A percentile compares a stretch with the other conserved stretches of the same genome.
Evolutionary conservation across 2,329 filamentous ascomycete species (phyloP).

Genomic region (Botrytis galanthina): DNA sequence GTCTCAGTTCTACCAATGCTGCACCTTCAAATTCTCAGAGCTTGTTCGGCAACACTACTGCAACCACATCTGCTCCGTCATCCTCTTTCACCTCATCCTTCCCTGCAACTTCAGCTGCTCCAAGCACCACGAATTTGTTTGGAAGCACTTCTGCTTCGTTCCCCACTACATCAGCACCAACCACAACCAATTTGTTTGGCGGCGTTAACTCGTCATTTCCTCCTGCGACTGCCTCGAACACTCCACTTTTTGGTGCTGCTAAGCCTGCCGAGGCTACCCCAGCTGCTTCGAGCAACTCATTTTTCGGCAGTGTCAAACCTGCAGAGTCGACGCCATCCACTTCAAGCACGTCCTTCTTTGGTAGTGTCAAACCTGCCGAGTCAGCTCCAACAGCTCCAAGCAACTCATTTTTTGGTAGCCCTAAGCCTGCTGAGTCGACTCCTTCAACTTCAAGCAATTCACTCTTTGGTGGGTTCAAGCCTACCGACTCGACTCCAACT

Average conservation of each 20-base stretch:
- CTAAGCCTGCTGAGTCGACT: neutral
- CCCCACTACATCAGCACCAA: conserved; percentile 17
- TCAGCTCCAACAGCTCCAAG: neutral
- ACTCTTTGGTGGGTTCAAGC: neutral
- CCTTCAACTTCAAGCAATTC: neutral
- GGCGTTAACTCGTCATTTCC: conserved; percentile 17
- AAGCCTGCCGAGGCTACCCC: conserved; percentile 3
- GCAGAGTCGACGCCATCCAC: neutral
- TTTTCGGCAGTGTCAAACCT: neutral
- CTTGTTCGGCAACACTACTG: conserved; percentile 6
- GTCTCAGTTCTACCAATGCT: conserved; percentile 9
- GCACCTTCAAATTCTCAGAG: neutral
- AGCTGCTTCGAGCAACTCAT: neutral
- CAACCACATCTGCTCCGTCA: conserved; percentile 5
- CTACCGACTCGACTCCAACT: neutral
- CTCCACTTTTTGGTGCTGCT: conserved; percentile 10
- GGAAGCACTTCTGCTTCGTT: conserved; percentile 14
- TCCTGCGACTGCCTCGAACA: conserved; percentile 9
- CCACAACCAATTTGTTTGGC: conserved; percentile 22
- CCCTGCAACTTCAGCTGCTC: conserved; percentile 16
- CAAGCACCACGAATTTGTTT: conserved; percentile 16
- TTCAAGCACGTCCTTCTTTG: neutral
- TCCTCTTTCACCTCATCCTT: conserved; percentile 7
- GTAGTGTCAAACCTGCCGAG: neutral
- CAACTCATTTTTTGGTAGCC: neutral